A percentile compares a stretch with the other conserved stretches of the same genome.
These are phyloP conservation scores for Podospora comata DNA, from an alignment of 495 filamentous ascomycete genomes.

Conservation along the genomic window DNA sequence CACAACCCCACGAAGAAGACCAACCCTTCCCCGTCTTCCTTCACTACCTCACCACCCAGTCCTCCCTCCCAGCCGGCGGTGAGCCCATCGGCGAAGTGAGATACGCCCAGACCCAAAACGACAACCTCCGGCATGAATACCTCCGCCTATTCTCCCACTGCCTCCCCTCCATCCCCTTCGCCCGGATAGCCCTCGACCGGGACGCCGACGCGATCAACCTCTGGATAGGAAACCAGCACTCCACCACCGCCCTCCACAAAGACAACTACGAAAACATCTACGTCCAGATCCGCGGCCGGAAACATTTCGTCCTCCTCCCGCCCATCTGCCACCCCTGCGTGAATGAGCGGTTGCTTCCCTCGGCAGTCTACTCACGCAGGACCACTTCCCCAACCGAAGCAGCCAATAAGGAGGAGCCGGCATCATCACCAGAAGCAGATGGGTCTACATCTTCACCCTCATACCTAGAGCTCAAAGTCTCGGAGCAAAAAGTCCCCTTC, in stretches of 20 bases:
- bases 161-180: conserved; percentile 59
- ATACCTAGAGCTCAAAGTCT: conserved; percentile 30
- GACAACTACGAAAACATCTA: conserved; percentile 84
- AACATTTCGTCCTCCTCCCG: conserved; percentile 68
- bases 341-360: conserved; percentile 51
- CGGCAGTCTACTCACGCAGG: conserved; percentile 47
- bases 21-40: conserved; percentile 49
- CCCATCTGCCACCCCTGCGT: conserved; percentile 61
- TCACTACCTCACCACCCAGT: conserved; percentile 36
- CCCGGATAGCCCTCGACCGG: conserved; percentile 58
- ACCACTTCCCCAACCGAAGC: background rate
- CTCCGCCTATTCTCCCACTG: conserved; percentile 52
- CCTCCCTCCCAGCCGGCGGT: background rate
- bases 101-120: conserved; percentile 66
- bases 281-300: conserved; percentile 64
- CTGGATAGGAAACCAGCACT: conserved; percentile 69
- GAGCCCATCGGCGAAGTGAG: conserved; percentile 34
- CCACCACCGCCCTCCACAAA: conserved; percentile 65
- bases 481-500: conserved; percentile 54
- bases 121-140: conserved; percentile 73
- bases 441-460: too few species aligned
- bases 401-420: too few species aligned
- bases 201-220: conserved; percentile 70
- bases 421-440: too few species aligned
- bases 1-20: conserved; percentile 54